Evolutionary conservation across 495 filamentous ascomycete genomes (phyloP), one percentile per base, ranked within the genome.

Genomic region (Aspergillus haitiensis): DNA sequence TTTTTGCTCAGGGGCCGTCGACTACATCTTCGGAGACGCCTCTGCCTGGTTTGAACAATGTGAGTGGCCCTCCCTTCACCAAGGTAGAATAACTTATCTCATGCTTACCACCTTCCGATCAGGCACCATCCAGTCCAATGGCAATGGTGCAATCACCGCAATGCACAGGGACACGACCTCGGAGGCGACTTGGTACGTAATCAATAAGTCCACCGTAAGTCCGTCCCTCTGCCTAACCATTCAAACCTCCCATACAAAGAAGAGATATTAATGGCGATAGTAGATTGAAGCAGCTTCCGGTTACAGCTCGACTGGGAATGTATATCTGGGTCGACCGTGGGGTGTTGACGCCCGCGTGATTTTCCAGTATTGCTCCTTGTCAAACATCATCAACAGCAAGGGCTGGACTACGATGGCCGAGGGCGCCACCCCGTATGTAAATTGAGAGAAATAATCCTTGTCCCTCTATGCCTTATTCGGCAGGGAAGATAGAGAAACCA

Each of bases 11-110:
- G 71, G 71, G 18, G 64, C 67, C 15, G 67, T 70, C 31, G 86
- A 88, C 65, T 88, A 86, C 61, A 83, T 89, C 62, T 89, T 88
- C 68, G 87, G 87, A 11, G 82, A 84, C 66, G 82, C 82, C 10
- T 72, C 72, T 9, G 80, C 81, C 6, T 90, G 86, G 86, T 86
- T 88, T 60, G 81, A 84, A 57, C 69, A 78, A 56, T 79, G 75
- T 51, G 81, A 85, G 56, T 27, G 21, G 21, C 21, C 21, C 21
- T 27, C 21, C 21, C 21, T 27, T 27, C 21, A 27, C 21, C 21
- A 27, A 27, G 3, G 21, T 27, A 27, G 3, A 3, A 27, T 1
- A 27, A 27, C 21, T 27, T 3, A 27, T 27, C 21, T 27, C 21
- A 27, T 27, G 21, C 21, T 27, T 27, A 27, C 21, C 21, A 27